These are phyloP conservation scores for Nepenthes gracilis DNA, from an alignment of 148 eudicot genomes.

Conservation along the genomic window DNA sequence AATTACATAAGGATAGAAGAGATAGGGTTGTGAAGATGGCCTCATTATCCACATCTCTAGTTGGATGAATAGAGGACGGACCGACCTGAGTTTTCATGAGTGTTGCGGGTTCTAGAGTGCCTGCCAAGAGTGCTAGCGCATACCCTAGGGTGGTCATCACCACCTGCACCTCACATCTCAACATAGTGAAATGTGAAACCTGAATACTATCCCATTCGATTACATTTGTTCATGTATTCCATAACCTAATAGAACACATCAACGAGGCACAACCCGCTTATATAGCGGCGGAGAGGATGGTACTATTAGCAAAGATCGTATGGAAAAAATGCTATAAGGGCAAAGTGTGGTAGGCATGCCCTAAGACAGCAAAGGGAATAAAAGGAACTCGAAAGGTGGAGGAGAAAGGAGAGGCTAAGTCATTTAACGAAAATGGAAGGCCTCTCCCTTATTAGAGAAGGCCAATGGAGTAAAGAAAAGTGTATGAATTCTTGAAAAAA, in stretches of 20 bases:
- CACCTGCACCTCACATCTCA: not conserved
- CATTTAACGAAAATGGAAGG: slow-evolving; percentile 6
- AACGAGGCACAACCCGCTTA: no score
- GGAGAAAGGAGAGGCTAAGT: slow-evolving; percentile 5
- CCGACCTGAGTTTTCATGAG: slow-evolving; percentile 2
- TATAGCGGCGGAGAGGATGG: not conserved
- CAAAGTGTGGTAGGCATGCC: slow-evolving; percentile 13
- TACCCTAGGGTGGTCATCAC: slow-evolving; percentile 1
- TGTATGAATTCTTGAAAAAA: not conserved
- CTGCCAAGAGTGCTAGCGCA: not conserved
- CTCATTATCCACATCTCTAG: slow-evolving; percentile 5
- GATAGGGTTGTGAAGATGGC: not conserved
- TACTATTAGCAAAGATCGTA: slow-evolving; percentile 11
- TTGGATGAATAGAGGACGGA: not conserved
- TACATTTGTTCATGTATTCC: no score
- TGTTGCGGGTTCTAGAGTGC: not conserved
- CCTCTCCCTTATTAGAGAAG: slow-evolving; percentile 1
- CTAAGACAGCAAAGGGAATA: slow-evolving; percentile 7
- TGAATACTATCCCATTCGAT: no score
- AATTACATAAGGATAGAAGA: no score
- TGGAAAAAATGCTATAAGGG: slow-evolving; percentile 10
- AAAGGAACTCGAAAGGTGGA: slow-evolving; percentile 5
- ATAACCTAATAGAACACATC: no score
- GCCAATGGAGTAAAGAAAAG: slow-evolving; percentile 1
- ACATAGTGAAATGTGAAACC: no score